A percentile compares a stretch with the other conserved stretches of the same genome.
These are phyloP conservation scores for Boletus rubropictus DNA, from an alignment of 768 basidiomycete genomes.

Conservation along the genomic window DNA sequence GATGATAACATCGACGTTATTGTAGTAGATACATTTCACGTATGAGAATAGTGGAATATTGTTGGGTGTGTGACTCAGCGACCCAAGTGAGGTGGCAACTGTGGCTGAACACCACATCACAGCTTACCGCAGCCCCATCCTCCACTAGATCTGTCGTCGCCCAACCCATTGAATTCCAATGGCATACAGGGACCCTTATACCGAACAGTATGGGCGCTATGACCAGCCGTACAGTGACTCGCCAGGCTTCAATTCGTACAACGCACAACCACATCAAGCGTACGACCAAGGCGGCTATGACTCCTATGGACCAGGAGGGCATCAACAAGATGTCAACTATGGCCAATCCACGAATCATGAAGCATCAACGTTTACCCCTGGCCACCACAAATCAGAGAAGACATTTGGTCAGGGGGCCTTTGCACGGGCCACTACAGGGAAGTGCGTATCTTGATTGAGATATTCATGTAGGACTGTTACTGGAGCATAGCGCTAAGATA, in stretches of 20 bases:
- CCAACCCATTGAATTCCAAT: conserved; percentile 10
- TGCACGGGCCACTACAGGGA: conserved; percentile 28
- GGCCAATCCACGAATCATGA: conserved; percentile 13
- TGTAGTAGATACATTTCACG: conserved; percentile 3
- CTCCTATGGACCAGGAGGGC: conserved; percentile 23
- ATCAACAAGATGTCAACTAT: conserved; percentile 35
- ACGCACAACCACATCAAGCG: conserved; percentile 41
- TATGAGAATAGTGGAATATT: too few species aligned
- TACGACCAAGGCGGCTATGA: conserved; percentile 47
- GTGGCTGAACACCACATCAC: not conserved
- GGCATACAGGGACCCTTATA: conserved; percentile 57
- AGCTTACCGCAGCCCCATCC: conserved; percentile 18
- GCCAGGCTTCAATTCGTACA: conserved; percentile 44
- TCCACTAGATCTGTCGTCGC: too few species aligned
- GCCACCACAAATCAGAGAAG: conserved; percentile 28
- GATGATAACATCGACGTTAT: conserved; percentile 14
- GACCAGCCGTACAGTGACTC: conserved; percentile 32
- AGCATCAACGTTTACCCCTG: conserved; percentile 9
- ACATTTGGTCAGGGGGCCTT: conserved; percentile 41
- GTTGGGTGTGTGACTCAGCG: conserved; percentile 15
- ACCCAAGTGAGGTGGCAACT: conserved; percentile 5
- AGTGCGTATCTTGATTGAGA: conserved; percentile 22
- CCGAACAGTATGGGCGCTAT: conserved; percentile 30
- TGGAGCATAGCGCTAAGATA: conserved; percentile 2
- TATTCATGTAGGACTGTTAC: not conserved